phyloP scores from a whole-genome alignment of 2,329 filamentous ascomycete species.

The Alternaria brassicicola region DNA sequence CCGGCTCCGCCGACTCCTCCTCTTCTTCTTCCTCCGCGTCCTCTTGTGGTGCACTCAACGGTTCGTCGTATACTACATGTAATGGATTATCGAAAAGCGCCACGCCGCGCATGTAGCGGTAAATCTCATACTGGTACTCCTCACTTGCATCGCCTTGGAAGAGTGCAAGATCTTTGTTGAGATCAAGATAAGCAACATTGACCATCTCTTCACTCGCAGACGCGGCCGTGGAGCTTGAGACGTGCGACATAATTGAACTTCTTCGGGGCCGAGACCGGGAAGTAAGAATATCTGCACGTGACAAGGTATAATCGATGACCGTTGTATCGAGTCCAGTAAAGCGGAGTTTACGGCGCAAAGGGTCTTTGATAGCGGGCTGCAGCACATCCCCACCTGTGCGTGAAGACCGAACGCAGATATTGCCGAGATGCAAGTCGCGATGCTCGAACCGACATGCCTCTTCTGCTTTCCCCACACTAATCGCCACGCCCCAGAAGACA shows the following conservation, averaged over 20 bases:
- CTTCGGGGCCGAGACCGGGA: conserved; percentile 9
- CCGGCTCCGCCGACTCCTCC: not conserved
- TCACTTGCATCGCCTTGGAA: conserved; percentile 55
- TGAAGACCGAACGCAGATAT: conserved; percentile 61
- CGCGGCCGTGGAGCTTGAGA: conserved; percentile 5
- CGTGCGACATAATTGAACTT: conserved; percentile 19
- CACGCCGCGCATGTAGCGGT: conserved; percentile 58
- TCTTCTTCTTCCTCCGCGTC: not conserved
- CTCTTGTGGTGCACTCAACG: not conserved
- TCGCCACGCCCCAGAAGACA: conserved; percentile 70
- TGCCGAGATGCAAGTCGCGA: conserved; percentile 70
- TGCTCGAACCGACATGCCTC: conserved; percentile 67
- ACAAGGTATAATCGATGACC: conserved; percentile 72
- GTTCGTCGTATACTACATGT: conserved; percentile 8
- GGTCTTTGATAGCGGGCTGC: conserved; percentile 43
- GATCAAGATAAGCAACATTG: conserved; percentile 54
- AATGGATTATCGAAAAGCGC: conserved; percentile 55
- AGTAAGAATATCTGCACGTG: conserved; percentile 59
- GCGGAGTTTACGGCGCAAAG: conserved; percentile 51
- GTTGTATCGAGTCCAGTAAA: conserved; percentile 65
- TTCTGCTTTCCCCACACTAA: conserved; percentile 67
- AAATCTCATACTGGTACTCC: conserved; percentile 64
- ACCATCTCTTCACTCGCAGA: not conserved
- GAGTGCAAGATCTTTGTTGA: conserved; percentile 51
- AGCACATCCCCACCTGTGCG: conserved; percentile 32